A percentile compares a stretch with the other conserved stretches of the same genome.
These are phyloP conservation scores for Xylariales sp. DNA, from an alignment of 2,329 filamentous ascomycete species.

Conservation along the genomic window DNA sequence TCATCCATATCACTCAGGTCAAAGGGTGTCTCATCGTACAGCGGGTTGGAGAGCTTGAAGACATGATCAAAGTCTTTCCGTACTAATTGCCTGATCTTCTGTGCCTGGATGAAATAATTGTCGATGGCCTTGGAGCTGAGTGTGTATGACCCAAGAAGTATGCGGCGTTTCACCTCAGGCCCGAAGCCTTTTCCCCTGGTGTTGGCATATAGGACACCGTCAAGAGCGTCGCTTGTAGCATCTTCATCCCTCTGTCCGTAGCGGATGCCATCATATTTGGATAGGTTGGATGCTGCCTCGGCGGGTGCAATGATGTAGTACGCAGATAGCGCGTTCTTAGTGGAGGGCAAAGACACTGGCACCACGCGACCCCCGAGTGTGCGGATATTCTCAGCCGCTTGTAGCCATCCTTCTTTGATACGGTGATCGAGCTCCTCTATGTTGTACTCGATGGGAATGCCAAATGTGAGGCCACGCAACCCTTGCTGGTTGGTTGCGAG, in stretches of 20 bases:
- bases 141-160: constrained; percentile 85
- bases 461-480: constrained; percentile 38
- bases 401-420: constrained; percentile 67
- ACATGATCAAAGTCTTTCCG: constrained; percentile 80
- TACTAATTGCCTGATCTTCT: constrained; percentile 79
- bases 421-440: constrained; percentile 69
- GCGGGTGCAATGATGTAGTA: constrained; percentile 96
- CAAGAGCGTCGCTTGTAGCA: constrained; percentile 44
- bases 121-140: constrained; percentile 87
- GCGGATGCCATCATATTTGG: constrained; percentile 95
- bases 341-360: constrained; percentile 76
- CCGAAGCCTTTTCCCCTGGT: constrained; percentile 76
- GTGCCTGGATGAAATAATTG: constrained; percentile 95
- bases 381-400: constrained; percentile 55
- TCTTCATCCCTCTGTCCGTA: constrained; percentile 63
- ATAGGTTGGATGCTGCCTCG: constrained; percentile 91
- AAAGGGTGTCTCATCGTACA: constrained; percentile 51
- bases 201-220: constrained; percentile 67
- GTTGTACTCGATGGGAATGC: constrained; percentile 76
- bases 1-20: constrained; percentile 59
- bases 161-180: constrained; percentile 77
- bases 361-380: constrained; percentile 66
- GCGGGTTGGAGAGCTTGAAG: constrained; percentile 66
- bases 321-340: constrained; percentile 78
- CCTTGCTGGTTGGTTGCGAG: constrained; percentile 9